Base-by-base conservation (phyloP, 2,329 filamentous ascomycete genomes). In the Fusarium sp. region DNA sequence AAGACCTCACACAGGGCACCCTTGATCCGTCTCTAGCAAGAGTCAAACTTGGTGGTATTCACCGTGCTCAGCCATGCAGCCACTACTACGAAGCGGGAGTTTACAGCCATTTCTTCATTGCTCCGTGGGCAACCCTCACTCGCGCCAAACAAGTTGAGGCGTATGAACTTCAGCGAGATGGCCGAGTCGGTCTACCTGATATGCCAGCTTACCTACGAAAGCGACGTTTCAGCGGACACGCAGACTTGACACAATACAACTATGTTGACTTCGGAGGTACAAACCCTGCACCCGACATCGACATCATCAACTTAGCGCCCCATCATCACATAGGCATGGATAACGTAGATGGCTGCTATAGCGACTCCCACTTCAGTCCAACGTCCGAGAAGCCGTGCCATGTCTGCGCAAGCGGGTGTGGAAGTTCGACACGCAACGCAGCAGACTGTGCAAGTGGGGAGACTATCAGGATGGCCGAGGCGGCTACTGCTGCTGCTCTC, bases 1-100 rank as follows among this genome's bases (percentile, higher is more conserved):
- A 67, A 18, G 64, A 28, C 9, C 72, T 37, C 42, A 50, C 33
- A 23, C 18, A 49, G 46, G 60, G 44, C 23, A 35, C 38, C 16
- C 47, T 72, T 12, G 72, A 78, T 57, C 71, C 72, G 7, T 69
- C 72, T 30, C 73, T 72, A 10, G 78, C 79, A 47, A 76, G 82
- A n/a, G 71, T 83, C 47, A 83, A 81, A 57, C 77, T 84, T 2
- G 83, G 83, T 25, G 82, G 84, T 15, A 83, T 85, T 64, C 82
- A 85, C 63, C 80, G 83, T 32, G 83, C 83, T 2, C 83, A 85
- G 57, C 82, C 81, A 2, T 83, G 80, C 65, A 83, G 82, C 54
- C 83, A 85, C 67, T 76, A 79, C 64, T 85, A 80, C 60, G 82
- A 83, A 37, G 74, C 76, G 38, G 79, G 77, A 13, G 73, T 75